These are phyloP conservation scores for Raffaelea arxii DNA, from an alignment of 2,329 filamentous ascomycete species.

Conservation along the genomic window DNA sequence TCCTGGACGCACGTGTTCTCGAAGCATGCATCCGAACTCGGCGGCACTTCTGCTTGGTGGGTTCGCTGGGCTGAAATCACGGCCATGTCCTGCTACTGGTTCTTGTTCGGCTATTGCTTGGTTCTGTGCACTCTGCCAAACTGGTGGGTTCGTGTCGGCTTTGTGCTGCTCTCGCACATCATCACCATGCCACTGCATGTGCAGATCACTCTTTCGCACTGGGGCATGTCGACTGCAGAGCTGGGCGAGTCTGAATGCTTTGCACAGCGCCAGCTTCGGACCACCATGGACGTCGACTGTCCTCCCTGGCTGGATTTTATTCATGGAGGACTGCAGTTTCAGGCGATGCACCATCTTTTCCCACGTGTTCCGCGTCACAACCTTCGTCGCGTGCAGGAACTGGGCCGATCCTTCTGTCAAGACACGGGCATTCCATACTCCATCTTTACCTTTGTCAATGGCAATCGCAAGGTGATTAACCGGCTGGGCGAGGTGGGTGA, in stretches of 20 bases:
- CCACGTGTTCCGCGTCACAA: conserved; percentile 61
- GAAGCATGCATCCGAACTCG: conserved; percentile 43
- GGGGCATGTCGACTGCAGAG: conserved; percentile 60
- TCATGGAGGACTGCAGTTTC: conserved; percentile 65
- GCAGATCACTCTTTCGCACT: conserved; percentile 64
- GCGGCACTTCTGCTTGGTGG: conserved; percentile 51
- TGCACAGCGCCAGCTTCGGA: conserved; percentile 58
- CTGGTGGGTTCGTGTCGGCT: conserved; percentile 46
- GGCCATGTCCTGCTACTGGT: conserved; percentile 57
- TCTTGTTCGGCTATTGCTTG: conserved; percentile 56
- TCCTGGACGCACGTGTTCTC: conserved; percentile 57
- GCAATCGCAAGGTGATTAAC: conserved; percentile 43
- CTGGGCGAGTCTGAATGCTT: conserved; percentile 57
- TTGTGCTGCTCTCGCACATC: conserved; percentile 54
- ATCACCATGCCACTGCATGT: conserved; percentile 60
- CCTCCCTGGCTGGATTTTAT: conserved; percentile 63
- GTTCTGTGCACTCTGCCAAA: conserved; percentile 51
- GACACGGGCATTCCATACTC: conserved; percentile 55
- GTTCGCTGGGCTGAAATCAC: conserved; percentile 55
- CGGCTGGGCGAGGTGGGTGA: conserved; percentile 47
- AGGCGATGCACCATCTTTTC: conserved; percentile 61
- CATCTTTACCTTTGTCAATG: conserved; percentile 50
- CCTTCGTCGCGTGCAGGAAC: conserved; percentile 46
- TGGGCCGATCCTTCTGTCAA: conserved; percentile 55
- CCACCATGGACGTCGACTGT: conserved; percentile 67